These are phyloP conservation scores for Lasiodiplodia hormozganensis DNA, from an alignment of 2,329 filamentous ascomycete genomes.

Conservation along the genomic window DNA sequence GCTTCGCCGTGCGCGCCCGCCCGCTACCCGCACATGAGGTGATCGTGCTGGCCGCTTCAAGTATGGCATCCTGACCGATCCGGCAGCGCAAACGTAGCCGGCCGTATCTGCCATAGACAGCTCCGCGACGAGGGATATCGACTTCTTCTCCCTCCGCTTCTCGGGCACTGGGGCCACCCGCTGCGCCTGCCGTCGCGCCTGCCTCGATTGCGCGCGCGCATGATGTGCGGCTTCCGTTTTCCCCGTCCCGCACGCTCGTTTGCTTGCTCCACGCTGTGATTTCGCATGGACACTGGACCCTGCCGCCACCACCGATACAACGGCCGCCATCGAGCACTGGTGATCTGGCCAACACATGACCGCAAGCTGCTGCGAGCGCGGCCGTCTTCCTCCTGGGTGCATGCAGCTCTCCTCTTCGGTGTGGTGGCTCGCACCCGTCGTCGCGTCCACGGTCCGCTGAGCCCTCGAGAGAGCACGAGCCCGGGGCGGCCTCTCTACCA, in stretches of 20 bases:
- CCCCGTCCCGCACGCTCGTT: slow-evolving; percentile 19
- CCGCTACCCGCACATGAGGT: background rate
- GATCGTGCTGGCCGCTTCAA: slow-evolving; percentile 18
- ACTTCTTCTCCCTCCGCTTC: slow-evolving; percentile 4
- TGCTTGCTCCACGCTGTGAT: background rate
- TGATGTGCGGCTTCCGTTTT: slow-evolving; percentile 26
- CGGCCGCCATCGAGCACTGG: background rate
- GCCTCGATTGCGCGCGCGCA: slow-evolving; percentile 20
- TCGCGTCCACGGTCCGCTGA: slow-evolving; percentile 19
- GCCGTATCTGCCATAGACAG: slow-evolving; percentile 6
- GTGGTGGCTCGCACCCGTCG: slow-evolving; percentile 2
- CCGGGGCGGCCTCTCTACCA: background rate
- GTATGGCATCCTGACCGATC: slow-evolving; percentile 19
- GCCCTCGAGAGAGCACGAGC: slow-evolving; percentile 2
- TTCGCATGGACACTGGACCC: background rate
- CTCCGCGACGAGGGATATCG: slow-evolving; percentile 13
- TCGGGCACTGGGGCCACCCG: slow-evolving; percentile 7
- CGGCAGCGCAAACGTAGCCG: slow-evolving; percentile 4
- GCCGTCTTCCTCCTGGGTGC: slow-evolving; percentile 5
- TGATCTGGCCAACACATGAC: slow-evolving; percentile 27
- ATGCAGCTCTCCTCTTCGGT: slow-evolving; percentile 6
- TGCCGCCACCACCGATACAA: slow-evolving; percentile 6
- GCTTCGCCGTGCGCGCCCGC: slow-evolving; percentile 6
- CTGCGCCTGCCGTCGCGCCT: slow-evolving; percentile 2
- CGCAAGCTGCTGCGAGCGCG: slow-evolving; percentile 23